These are phyloP conservation scores for Pseudopediastrum boryanum DNA, from an alignment of 139 green algal species.

Conservation along the genomic window DNA sequence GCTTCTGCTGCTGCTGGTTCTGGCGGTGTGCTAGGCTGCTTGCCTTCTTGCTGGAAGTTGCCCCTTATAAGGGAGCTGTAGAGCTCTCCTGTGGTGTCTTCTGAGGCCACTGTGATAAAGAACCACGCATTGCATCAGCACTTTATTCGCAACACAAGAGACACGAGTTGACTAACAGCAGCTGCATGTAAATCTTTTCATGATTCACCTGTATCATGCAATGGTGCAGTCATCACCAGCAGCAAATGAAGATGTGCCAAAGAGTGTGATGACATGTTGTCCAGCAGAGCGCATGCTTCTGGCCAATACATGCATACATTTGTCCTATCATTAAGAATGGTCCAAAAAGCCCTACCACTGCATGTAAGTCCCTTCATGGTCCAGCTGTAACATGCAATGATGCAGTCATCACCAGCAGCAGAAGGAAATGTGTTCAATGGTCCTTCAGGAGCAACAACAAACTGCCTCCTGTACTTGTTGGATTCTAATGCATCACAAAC, in stretches of 20 bases:
- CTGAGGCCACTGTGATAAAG: neutral
- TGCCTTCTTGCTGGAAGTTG: too few species aligned
- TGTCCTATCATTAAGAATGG: too few species aligned
- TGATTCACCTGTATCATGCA: neutral
- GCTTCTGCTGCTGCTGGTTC: too few species aligned
- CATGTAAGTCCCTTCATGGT: neutral
- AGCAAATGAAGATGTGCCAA: too few species aligned
- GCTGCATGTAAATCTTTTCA: neutral
- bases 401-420: neutral
- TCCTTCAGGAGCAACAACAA: neutral
- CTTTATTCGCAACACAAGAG: neutral
- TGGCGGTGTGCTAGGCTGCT: too few species aligned
- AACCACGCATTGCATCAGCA: neutral
- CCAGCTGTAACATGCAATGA: neutral
- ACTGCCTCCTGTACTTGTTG: neutral
- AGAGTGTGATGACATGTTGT: neutral
- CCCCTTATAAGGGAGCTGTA: slow-evolving; percentile 39
- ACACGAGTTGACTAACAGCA: neutral
- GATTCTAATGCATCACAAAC: neutral
- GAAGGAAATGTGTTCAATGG: neutral
- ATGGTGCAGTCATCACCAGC: neutral
- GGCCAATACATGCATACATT: too few species aligned
- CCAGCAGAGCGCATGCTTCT: too few species aligned
- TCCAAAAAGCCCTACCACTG: too few species aligned
- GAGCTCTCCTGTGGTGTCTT: slow-evolving; percentile 31